Evolutionary conservation across 352 stramenopile species (phyloP).

Genomic region (Blastocystis sp.): DNA sequence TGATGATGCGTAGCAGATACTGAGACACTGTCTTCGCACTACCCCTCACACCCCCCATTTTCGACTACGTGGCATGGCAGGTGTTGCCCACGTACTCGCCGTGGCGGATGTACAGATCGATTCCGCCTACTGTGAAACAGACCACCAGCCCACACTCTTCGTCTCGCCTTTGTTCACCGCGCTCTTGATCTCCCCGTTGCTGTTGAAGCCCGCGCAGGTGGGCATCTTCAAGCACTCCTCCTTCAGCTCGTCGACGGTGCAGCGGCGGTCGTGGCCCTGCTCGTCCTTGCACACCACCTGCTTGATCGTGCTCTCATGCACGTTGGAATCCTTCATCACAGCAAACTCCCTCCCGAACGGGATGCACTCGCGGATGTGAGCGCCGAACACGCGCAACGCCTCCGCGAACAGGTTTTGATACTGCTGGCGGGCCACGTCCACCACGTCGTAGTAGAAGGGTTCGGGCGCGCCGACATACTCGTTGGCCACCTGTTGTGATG

Average conservation of each 20-base stretch:
- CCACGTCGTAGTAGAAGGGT: constrained; percentile 77
- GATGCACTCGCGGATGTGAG: background rate
- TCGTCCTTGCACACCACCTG: background rate
- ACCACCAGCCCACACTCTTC: background rate
- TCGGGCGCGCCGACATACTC: constrained; percentile 72
- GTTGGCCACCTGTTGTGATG: background rate
- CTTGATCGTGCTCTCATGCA: constrained; percentile 18
- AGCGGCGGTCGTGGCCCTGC: background rate
- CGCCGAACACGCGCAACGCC: background rate
- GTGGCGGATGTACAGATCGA: background rate
- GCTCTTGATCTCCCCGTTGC: background rate
- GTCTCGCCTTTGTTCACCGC: background rate
- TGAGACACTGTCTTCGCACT: background rate
- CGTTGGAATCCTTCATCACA: background rate
- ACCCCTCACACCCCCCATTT: background rate
- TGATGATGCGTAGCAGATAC: background rate
- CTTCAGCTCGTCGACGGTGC: constrained; percentile 20
- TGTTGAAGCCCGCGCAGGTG: background rate
- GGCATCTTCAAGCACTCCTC: constrained; percentile 17
- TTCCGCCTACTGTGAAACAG: background rate
- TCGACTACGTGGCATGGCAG: background rate
- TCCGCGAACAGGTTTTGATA: constrained; percentile 75
- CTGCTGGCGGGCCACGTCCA: constrained; percentile 79
- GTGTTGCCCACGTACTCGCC: background rate
- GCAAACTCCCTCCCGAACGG: background rate